Conservation (phyloP, 2,329 filamentous ascomycete species). For the Leptosphaerulina australis region DNA sequence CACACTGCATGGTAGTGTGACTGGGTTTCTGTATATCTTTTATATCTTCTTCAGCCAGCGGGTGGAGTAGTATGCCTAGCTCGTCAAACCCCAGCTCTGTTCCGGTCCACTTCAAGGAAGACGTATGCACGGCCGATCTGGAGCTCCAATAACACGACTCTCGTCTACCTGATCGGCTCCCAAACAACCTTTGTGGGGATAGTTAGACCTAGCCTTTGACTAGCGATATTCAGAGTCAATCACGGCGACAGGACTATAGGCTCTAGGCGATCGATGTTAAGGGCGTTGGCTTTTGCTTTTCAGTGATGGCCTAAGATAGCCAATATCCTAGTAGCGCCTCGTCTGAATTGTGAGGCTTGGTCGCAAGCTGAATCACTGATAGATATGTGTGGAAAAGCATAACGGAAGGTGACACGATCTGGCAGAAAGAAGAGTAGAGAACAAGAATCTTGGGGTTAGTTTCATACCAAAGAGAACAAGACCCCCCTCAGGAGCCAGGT, state of each 20-base stretch:
- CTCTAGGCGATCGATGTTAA: not conserved
- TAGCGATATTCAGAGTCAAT: not conserved
- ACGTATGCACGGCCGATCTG: not conserved
- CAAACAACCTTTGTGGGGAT: not conserved
- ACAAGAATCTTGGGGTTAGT: not conserved
- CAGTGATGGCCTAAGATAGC: not conserved
- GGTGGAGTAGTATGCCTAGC: conserved; percentile 4
- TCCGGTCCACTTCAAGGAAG: conserved; percentile 2
- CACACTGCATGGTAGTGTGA: not conserved
- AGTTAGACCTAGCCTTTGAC: conserved; percentile 4
- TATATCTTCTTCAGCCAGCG: not conserved
- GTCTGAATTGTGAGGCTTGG: not conserved
- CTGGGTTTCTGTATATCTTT: conserved; percentile 1
- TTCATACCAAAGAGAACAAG: not conserved
- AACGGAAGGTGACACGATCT: not conserved
- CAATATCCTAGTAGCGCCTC: conserved; percentile 3
- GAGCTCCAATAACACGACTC: conserved; percentile 3
- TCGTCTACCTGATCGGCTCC: conserved; percentile 1
- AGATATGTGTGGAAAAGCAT: not conserved
- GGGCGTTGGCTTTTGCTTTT: conserved; percentile 4
- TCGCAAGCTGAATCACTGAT: not conserved
- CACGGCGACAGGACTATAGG: not conserved
- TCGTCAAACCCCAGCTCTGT: not conserved
- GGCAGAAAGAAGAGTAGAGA: not conserved
- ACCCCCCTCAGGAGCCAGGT: not conserved